Percentiles rank a stretch among this genome's conserved stretches.
phyloP scores from a whole-genome alignment of 1,284 basidiomycete species.

The Uromyces viciae-fabae region DNA sequence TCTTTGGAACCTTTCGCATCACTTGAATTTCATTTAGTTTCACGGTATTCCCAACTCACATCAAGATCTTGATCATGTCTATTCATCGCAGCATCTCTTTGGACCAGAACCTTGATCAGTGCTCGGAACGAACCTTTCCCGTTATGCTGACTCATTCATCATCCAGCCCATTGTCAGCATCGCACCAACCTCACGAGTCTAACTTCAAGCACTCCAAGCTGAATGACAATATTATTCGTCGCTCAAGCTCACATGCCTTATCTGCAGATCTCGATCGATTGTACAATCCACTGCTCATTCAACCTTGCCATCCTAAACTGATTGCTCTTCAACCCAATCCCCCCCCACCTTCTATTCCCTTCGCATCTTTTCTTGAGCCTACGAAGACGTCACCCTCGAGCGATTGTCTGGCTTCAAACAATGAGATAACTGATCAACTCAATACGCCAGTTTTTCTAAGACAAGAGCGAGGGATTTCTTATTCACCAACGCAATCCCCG shows the following conservation, averaged over 20 bases:
- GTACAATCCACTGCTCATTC: neutral
- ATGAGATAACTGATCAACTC: neutral
- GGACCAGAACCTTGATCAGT: too few relatives aligned
- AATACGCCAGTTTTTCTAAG: neutral
- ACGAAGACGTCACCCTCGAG: neutral
- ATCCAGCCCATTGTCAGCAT: too few relatives aligned
- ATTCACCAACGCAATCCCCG: neutral
- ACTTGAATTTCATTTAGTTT: too few relatives aligned
- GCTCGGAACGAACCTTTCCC: too few relatives aligned
- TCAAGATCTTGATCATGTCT: too few relatives aligned
- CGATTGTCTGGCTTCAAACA: neutral
- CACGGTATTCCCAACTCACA: too few relatives aligned
- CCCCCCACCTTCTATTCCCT: neutral
- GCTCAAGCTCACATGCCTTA: neutral
- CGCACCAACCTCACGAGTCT: too few relatives aligned
- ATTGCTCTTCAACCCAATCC: neutral
- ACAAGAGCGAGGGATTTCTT: neutral
- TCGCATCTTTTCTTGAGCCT: neutral
- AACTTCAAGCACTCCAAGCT: too few relatives aligned
- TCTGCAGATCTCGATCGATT: neutral
- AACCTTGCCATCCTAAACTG: neutral
- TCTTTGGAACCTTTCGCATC: too few relatives aligned
- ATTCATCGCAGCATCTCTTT: too few relatives aligned
- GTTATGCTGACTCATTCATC: too few relatives aligned
- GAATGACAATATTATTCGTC: neutral